Evolutionary conservation across 768 basidiomycete species (phyloP), one percentile per base, ranked within the genome.

Genomic region (Lentinus brumalis): DNA sequence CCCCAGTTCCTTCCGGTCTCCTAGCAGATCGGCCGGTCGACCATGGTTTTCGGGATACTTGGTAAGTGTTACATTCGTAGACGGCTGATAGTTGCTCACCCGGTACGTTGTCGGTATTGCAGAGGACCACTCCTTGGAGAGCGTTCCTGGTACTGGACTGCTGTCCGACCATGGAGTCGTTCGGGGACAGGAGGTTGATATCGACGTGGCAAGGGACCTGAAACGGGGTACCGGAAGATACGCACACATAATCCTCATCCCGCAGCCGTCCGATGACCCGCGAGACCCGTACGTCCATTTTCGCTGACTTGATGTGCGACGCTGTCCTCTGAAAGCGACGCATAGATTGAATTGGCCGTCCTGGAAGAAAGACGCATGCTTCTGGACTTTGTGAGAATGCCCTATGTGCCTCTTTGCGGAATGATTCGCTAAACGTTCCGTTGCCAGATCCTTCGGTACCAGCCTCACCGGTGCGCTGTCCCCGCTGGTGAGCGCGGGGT

Each of bases 301-400:
- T 69, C 26, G 39, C 50, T 42, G 15, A 26, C 21, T 26, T 26
- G 1, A 2, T 26, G 2, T 2, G 21, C 21, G 21, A 26, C 2
- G 1, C 21, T 26, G 21, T 2, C 21, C 2, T 26, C 44, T 16
- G 38, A 14, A 4, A 12, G 14, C 30, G 32, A 40, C 46, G 6
- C 9, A 21, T 41, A 63, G 53, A 5, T 55, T 79, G 32, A 80
- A 80, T 57, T 80, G 79, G 79, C 77, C 79, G 7, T 61, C 67
- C 53, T 80, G 78, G 79, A 77, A 75, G 68, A 80, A 80, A 53
- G 79, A 80, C 55, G 75, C 76, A 1, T 78, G 78, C 61, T 79
- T 80, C 65, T 79, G 78, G 77, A 76, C 78, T 11, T 61, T 79
- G 78, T 77, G 55, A 26, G 73, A 61, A 6, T 30, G 21, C 11